Evolutionary conservation across 306 rosid genomes (phyloP), one percentile per base, ranked within the genome.

Genomic region (Abrus pulchellus): DNA sequence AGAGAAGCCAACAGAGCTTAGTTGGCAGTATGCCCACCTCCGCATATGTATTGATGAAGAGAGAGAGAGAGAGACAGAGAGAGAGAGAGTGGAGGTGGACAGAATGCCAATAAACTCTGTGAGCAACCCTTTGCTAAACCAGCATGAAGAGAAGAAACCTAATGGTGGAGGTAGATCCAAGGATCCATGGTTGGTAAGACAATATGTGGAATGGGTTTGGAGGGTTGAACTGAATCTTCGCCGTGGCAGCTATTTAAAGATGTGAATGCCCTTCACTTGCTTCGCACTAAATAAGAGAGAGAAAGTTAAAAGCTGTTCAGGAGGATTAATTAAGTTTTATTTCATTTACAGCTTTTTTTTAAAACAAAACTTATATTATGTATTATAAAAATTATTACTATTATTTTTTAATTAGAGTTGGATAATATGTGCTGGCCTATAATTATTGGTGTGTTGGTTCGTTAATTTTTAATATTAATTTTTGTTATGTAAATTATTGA

Each of bases 11-110:
- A 91, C 94, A 93, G 89, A 90, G 87, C 74, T 85, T 84, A 50
- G 85, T 94, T 94, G 99, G 92, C 99, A 94, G 91, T 80, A 85
- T 93, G 91, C 56, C 99, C 99, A 94, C 99, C 99, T 94, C 99
- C 98, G 44, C 12, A 36, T 64, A 8, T 6, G 13, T 34, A 12
- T 3, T 3, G 7, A 28, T 6, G 28, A 0, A 9, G 30, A 50
- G 10, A 14, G 44, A 61, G 36, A 76, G n/a, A 54, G 0, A 5
- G 0, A 8, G 56, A 30, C n/a, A n/a, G 73, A 41, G 43, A 86
- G 53, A 11, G 0, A 5, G 0, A 8, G 56, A 30, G 70, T 28
- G 94, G 97, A 95, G 99, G 99, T 93, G 95, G 99, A 93, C 99
- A 93, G 99, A 95, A 95, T 95, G 99, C 99, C 98, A 95, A 91